Evolutionary conservation across 129 eudicot genomes (phyloP).

Genomic region (Arctium minus): DNA sequence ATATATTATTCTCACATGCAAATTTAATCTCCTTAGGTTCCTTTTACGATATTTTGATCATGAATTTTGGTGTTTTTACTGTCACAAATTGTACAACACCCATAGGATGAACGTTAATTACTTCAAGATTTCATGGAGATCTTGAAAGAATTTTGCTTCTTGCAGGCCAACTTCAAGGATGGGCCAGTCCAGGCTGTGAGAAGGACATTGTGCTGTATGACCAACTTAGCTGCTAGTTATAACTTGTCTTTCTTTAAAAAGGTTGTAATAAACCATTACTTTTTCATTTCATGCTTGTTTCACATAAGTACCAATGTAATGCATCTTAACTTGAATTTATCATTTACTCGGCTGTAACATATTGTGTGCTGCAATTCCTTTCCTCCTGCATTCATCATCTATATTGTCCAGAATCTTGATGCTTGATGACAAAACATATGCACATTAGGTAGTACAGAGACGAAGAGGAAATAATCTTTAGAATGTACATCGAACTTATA

Average conservation of each 20-base stretch:
- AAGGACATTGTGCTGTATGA: constrained; percentile 1
- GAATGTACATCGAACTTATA: background rate
- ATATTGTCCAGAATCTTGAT: background rate
- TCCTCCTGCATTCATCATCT: background rate
- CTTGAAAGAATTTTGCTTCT: constrained; percentile 13
- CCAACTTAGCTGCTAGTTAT: constrained; percentile 9
- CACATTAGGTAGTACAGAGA: background rate
- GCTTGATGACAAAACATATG: background rate
- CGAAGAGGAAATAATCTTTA: too few species aligned
- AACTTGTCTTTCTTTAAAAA: background rate
- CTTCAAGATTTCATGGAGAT: background rate
- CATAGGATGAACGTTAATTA: constrained; percentile 7
- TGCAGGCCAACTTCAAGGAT: constrained; percentile 56
- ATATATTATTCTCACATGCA: background rate
- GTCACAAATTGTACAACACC: background rate
- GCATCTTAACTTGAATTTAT: background rate
- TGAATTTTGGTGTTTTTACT: background rate
- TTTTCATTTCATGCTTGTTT: background rate
- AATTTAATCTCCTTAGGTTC: background rate
- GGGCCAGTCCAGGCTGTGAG: constrained; percentile 48
- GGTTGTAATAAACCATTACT: constrained; percentile 1
- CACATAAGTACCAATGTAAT: background rate
- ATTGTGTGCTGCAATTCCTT: background rate
- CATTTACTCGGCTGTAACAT: background rate
- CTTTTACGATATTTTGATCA: background rate